Conservation (phyloP, 208 protist genomes). For the Crithidia expoeki region DNA sequence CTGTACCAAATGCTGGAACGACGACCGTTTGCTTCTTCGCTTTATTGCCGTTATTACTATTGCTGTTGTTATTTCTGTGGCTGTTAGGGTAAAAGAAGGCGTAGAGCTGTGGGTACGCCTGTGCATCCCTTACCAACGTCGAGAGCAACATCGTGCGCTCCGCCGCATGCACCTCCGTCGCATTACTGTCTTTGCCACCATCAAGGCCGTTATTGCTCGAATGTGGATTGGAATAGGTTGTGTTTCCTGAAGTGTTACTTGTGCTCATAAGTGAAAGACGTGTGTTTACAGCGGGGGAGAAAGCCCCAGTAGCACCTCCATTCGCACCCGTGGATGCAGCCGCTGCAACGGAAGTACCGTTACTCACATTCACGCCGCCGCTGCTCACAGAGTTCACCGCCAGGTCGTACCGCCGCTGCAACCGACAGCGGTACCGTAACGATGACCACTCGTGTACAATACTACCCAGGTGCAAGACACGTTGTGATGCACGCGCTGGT, state of each 20-base stretch:
- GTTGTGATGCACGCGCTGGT: neutral
- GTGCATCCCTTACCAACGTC: slow-evolving; percentile 6
- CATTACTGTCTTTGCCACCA: too few species aligned
- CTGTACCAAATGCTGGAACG: neutral
- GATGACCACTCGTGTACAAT: slow-evolving; percentile 16
- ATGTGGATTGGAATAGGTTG: too few species aligned
- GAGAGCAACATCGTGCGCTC: slow-evolving; percentile 32
- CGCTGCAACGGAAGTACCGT: neutral
- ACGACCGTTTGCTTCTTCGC: neutral
- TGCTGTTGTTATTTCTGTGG: neutral
- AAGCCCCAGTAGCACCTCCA: too few species aligned
- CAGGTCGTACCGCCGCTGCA: neutral
- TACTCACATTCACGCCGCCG: neutral
- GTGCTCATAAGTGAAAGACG: too few species aligned
- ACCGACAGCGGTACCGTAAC: slow-evolving; percentile 21
- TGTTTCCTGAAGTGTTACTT: too few species aligned
- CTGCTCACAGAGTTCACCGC: neutral
- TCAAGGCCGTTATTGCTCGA: too few species aligned
- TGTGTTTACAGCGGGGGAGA: too few species aligned
- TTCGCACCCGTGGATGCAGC: neutral
- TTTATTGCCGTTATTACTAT: neutral
- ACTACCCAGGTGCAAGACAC: slow-evolving; percentile 5
- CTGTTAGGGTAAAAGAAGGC: slow-evolving; percentile 20
- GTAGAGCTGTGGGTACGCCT: slow-evolving; percentile 33
- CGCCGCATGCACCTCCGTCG: slow-evolving; percentile 10